Conservation (phyloP, 345 rosid genomes). For the Jatropha curcas region DNA sequence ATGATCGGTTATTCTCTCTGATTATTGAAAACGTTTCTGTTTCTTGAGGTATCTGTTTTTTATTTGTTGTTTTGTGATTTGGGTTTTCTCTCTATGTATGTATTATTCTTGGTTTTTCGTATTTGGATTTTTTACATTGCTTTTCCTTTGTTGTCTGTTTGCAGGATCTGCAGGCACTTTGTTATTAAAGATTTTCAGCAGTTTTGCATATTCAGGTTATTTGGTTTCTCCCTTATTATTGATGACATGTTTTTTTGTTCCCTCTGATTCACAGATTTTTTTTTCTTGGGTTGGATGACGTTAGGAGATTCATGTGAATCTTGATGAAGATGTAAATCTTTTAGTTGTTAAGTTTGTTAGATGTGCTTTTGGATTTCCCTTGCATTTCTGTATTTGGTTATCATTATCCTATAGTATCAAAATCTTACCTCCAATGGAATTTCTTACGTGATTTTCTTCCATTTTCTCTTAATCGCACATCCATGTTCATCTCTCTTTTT, state of each 20-base stretch:
- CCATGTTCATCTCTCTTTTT: too few relatives aligned
- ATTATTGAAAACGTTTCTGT: neutral
- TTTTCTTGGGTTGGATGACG: neutral
- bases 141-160: neutral
- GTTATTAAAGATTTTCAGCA: neutral
- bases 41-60: slow-evolving; percentile 20
- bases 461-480: neutral
- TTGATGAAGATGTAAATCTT: slow-evolving; percentile 11
- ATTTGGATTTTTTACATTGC: neutral
- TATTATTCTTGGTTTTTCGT: neutral
- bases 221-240: neutral
- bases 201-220: slow-evolving; percentile 11
- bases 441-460: neutral
- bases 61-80: neutral
- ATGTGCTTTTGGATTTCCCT: neutral
- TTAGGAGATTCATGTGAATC: neutral
- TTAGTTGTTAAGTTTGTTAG: neutral
- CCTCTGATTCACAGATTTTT: neutral
- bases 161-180: slow-evolving; percentile 14
- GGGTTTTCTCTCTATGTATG: too few relatives aligned
- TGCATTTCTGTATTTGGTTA: neutral
- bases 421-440: neutral
- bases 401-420: neutral
- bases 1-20: slow-evolving; percentile 27
- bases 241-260: neutral